Percentiles rank a stretch among this genome's conserved stretches.
These are phyloP conservation scores for Chionographis japonica DNA, from an alignment of 106 monocot species.

Conservation along the genomic window DNA sequence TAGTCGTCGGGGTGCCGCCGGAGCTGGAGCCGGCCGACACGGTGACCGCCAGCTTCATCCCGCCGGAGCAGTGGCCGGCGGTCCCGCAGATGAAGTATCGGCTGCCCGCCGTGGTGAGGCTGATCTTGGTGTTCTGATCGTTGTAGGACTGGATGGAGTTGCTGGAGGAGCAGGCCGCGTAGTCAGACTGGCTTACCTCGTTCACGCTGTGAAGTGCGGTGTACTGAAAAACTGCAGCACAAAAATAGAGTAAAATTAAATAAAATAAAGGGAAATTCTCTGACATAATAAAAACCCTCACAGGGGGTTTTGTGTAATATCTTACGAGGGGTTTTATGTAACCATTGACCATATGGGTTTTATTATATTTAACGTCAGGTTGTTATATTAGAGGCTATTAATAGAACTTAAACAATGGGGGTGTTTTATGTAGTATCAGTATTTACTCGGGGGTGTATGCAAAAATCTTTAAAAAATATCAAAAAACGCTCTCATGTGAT, in stretches of 20 bases:
- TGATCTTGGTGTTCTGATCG: constrained; percentile 48
- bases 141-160: constrained; percentile 31
- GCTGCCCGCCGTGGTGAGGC: constrained; percentile 35
- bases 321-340: too few relatives aligned
- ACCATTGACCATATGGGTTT: too few relatives aligned
- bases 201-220: constrained; percentile 31
- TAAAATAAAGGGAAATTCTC: too few relatives aligned
- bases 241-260: background rate
- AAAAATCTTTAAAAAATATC: too few relatives aligned
- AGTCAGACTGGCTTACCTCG: constrained; percentile 45
- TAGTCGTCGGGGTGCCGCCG: background rate
- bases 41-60: constrained; percentile 66
- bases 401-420: too few relatives aligned
- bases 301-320: too few relatives aligned
- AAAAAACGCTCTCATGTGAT: too few relatives aligned
- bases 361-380: too few relatives aligned
- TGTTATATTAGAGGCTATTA: too few relatives aligned
- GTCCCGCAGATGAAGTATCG: constrained; percentile 83
- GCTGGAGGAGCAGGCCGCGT: constrained; percentile 40
- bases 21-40: constrained; percentile 7
- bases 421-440: too few relatives aligned
- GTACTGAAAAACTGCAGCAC: constrained; percentile 50
- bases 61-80: constrained; percentile 49
- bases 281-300: too few relatives aligned
- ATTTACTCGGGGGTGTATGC: too few relatives aligned